phyloP scores from a whole-genome alignment of 2,329 filamentous ascomycete species.

The Hypoxylon sp. region DNA sequence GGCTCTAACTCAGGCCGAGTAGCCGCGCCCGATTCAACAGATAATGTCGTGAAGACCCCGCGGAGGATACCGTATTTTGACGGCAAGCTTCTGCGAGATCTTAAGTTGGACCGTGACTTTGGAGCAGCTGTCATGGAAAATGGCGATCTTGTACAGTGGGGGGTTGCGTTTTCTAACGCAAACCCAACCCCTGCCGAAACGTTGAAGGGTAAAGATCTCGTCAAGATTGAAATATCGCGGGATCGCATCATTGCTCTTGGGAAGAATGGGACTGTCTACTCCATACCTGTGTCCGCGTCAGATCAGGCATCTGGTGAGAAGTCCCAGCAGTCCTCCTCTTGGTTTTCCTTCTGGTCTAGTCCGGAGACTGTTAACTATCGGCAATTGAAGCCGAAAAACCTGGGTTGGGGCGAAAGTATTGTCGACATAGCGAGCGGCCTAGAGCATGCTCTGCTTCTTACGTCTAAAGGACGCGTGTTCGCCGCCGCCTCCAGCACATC shows the following conservation, averaged over 20 bases:
- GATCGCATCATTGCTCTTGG: conserved; percentile 88
- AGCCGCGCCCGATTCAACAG: conserved; percentile 86
- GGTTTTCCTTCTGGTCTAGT: conserved; percentile 80
- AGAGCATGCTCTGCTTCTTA: conserved; percentile 89
- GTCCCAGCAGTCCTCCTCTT: conserved; percentile 70
- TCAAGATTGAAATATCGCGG: conserved; percentile 81
- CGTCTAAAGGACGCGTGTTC: conserved; percentile 87
- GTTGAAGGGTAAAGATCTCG: conserved; percentile 84
- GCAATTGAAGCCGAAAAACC: conserved; percentile 73
- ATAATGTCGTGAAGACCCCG: conserved; percentile 83
- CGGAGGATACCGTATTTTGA: conserved; percentile 86
- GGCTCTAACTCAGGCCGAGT: conserved; percentile 88
- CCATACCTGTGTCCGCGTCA: conserved; percentile 80
- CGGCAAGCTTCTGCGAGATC: conserved; percentile 84
- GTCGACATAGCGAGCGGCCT: conserved; percentile 81
- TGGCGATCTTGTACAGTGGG: conserved; percentile 94
- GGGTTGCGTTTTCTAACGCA: conserved; percentile 78
- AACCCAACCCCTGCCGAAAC: conserved; percentile 77
- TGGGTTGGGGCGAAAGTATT: conserved; percentile 80
- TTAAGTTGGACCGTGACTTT: conserved; percentile 86
- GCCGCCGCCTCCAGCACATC: conserved; percentile 86
- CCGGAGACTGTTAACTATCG: conserved; percentile 76
- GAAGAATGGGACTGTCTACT: conserved; percentile 84
- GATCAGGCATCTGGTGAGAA: conserved; percentile 79
- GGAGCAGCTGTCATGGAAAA: conserved; percentile 90